Conservation (phyloP, 2,329 filamentous ascomycete genomes). For the Chaetomium olivaceum region DNA sequence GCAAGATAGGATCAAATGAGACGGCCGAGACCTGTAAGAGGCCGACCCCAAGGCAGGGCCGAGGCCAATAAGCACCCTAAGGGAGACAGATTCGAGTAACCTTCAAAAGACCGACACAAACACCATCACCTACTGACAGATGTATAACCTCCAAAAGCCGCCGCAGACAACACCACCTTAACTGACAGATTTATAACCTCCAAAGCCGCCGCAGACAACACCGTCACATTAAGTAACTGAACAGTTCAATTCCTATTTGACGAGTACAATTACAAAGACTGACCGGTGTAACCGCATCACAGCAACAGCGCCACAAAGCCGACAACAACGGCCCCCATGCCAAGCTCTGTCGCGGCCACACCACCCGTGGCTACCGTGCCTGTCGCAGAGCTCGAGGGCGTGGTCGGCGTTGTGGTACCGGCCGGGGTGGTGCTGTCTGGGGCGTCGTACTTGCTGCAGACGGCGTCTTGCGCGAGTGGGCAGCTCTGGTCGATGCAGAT, state of each 20-base stretch:
- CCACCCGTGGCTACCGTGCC: background rate
- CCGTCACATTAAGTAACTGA: no score
- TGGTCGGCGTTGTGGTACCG: background rate
- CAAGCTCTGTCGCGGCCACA: background rate
- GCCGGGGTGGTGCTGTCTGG: background rate
- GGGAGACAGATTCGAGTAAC: background rate
- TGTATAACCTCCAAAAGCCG: no score
- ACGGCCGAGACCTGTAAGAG: background rate
- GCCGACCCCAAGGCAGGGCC: background rate
- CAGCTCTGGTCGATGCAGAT: slow-evolving; percentile 1
- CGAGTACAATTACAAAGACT: no score
- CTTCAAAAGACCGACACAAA: no score
- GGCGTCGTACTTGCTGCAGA: slow-evolving; percentile 1
- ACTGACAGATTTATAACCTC: no score
- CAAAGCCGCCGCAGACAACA: no score
- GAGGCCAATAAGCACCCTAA: background rate
- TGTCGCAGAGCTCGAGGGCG: background rate
- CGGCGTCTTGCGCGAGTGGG: background rate
- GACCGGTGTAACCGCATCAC: background rate
- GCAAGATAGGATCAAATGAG: background rate
- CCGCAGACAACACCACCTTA: background rate
- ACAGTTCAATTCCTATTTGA: no score
- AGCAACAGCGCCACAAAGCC: background rate
- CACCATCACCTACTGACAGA: no score
- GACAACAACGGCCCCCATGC: background rate